A percentile compares a stretch with the other conserved stretches of the same genome.
phyloP scores from a whole-genome alignment of 768 basidiomycete genomes.

The Myochromella boudieri region DNA sequence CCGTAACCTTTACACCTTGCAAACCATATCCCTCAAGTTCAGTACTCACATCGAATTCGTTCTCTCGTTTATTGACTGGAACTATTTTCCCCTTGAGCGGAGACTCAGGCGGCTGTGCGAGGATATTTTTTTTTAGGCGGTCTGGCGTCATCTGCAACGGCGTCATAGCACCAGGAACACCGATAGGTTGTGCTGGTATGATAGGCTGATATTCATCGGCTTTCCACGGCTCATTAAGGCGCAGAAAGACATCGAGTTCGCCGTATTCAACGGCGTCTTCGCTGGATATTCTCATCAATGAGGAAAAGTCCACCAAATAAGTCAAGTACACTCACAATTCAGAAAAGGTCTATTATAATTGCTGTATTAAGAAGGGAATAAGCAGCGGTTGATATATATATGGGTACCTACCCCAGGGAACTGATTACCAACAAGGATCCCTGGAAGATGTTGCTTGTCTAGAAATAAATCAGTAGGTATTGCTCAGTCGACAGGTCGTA shows the following conservation, averaged over 20 bases:
- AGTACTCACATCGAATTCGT: constrained; percentile 63
- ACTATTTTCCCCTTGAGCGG: constrained; percentile 41
- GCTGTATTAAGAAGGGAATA: constrained; percentile 11
- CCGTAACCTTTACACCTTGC: constrained; percentile 75
- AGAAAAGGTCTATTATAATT: constrained; percentile 52
- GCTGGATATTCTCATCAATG: constrained; percentile 32
- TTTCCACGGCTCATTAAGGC: constrained; percentile 71
- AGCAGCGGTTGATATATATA: not conserved
- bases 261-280: constrained; percentile 84
- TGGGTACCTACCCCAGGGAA: constrained; percentile 68
- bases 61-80: constrained; percentile 57
- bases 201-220: constrained; percentile 60
- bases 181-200: constrained; percentile 60
- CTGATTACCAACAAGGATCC: constrained; percentile 74
- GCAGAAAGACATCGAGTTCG: constrained; percentile 70
- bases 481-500: not conserved
- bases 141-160: constrained; percentile 83
- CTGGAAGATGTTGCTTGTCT: constrained; percentile 87
- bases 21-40: constrained; percentile 71
- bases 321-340: constrained; percentile 58
- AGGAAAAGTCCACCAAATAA: constrained; percentile 5
- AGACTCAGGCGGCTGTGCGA: constrained; percentile 39
- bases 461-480: constrained; percentile 7
- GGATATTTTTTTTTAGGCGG: constrained; percentile 58
- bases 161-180: constrained; percentile 76